Conservation (phyloP, 2,329 filamentous ascomycete genomes). For the Nothophoma quercina region DNA sequence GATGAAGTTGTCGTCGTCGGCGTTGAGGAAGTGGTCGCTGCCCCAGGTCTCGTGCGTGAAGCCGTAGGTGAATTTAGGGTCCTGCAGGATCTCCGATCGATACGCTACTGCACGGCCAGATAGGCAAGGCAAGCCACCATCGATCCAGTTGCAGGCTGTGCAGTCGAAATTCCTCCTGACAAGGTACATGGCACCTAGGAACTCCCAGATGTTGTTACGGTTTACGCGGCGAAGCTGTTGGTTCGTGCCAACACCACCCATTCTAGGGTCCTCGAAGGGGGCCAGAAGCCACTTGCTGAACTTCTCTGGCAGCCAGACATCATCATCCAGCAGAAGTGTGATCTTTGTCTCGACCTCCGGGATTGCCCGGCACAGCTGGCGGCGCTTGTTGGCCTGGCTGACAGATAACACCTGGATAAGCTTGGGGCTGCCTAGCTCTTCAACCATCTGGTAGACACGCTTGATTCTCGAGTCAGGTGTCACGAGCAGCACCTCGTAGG, state of each 20-base stretch:
- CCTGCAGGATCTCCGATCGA: slow-evolving; percentile 84
- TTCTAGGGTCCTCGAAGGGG: slow-evolving; percentile 82
- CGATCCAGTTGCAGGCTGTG: slow-evolving; percentile 91
- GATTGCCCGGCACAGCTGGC: slow-evolving; percentile 91
- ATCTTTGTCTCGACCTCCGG: slow-evolving; percentile 83
- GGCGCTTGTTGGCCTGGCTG: slow-evolving; percentile 89
- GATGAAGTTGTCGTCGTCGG: slow-evolving; percentile 98
- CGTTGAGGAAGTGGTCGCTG: slow-evolving; percentile 82
- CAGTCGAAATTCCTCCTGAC: slow-evolving; percentile 96
- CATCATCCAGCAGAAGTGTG: slow-evolving; percentile 93
- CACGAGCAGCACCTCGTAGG: slow-evolving; percentile 80
- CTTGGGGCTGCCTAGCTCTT: slow-evolving; percentile 54
- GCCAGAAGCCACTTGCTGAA: slow-evolving; percentile 91
- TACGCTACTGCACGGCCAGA: slow-evolving; percentile 94
- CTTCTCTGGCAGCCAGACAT: slow-evolving; percentile 89
- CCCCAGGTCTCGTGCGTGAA: slow-evolving; percentile 85
- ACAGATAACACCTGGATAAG: slow-evolving; percentile 79
- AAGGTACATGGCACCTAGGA: slow-evolving; percentile 89
- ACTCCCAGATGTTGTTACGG: slow-evolving; percentile 76
- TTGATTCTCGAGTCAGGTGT: slow-evolving; percentile 83
- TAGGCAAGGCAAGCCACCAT: slow-evolving; percentile 96
- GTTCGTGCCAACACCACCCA: slow-evolving; percentile 91
- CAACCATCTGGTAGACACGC: slow-evolving; percentile 68
- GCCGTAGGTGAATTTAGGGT: slow-evolving; percentile 82
- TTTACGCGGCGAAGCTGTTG: slow-evolving; percentile 80